phyloP scores from a whole-genome alignment of 1,284 basidiomycete genomes.

The Puccinia triticina region DNA sequence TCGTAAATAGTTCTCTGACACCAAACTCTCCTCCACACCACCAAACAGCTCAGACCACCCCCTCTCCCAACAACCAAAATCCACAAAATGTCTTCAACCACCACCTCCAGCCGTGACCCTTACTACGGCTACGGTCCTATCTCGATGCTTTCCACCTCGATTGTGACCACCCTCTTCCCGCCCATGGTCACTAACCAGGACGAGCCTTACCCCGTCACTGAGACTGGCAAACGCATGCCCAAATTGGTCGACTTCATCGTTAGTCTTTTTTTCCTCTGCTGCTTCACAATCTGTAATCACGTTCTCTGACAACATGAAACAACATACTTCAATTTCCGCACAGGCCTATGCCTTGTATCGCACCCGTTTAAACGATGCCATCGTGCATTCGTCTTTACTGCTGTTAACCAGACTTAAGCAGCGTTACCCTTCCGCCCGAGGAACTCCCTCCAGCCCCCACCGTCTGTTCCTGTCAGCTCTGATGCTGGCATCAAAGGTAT shows the following conservation, averaged over 20 bases:
- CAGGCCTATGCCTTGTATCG: constrained; percentile 85
- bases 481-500: constrained; percentile 86
- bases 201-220: constrained; percentile 3
- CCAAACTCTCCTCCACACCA: not conserved
- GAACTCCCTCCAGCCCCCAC: constrained; percentile 76
- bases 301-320: not conserved
- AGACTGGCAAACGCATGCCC: constrained; percentile 30
- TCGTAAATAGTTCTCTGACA: constrained; percentile 8
- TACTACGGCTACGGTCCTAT: constrained; percentile 45
- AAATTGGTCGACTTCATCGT: constrained; percentile 55
- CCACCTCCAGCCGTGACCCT: constrained; percentile 38
- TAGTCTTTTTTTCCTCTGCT: constrained; percentile 48
- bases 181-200: constrained; percentile 54
- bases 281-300: not conserved
- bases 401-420: constrained; percentile 83
- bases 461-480: constrained; percentile 87
- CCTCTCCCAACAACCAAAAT: not conserved
- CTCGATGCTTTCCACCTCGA: constrained; percentile 53
- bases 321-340: constrained; percentile 65
- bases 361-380: constrained; percentile 77
- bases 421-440: constrained; percentile 85
- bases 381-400: constrained; percentile 82
- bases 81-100: constrained; percentile 37
- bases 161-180: constrained; percentile 52
- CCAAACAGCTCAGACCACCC: not conserved